phyloP scores from a whole-genome alignment of 805 yeast species.

The Clavispora carvajalis region DNA sequence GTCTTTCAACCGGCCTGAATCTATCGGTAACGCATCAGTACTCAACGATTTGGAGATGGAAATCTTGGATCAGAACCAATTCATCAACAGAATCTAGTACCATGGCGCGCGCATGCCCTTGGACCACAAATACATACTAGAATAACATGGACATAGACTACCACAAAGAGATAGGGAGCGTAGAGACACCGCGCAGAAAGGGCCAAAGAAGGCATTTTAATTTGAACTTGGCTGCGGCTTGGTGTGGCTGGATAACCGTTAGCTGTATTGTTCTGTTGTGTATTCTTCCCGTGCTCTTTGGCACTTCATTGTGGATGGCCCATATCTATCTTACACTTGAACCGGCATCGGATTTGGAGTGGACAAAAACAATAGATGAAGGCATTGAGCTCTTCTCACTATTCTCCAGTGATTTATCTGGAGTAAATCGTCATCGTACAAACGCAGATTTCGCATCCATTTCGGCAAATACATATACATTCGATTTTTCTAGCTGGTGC shows the following conservation, averaged over 20 bases:
- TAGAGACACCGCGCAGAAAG: no score
- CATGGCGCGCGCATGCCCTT: not conserved
- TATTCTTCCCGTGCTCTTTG: conserved; percentile 6
- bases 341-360: conserved; percentile 30
- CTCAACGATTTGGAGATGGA: conserved; percentile 11
- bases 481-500: conserved; percentile 48
- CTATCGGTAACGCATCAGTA: conserved; percentile 3
- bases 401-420: conserved; percentile 38
- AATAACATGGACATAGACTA: not conserved
- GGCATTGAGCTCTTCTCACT: conserved; percentile 41
- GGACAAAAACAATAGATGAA: conserved; percentile 31
- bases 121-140: not conserved
- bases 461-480: conserved; percentile 33
- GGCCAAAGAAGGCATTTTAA: not conserved
- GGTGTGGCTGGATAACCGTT: conserved; percentile 9
- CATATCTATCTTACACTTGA: conserved; percentile 37
- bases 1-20: not conserved
- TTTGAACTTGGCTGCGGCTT: not conserved
- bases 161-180: not conserved
- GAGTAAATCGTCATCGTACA: conserved; percentile 4
- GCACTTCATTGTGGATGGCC: conserved; percentile 24
- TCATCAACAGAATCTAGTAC: conserved; percentile 6
- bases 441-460: conserved; percentile 8
- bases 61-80: conserved; percentile 9
- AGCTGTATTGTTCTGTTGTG: conserved; percentile 7